A percentile compares a stretch with the other conserved stretches of the same genome.
phyloP scores from a whole-genome alignment of 202 grass and related monocot genomes.

The Zoysia matrella region DNA sequence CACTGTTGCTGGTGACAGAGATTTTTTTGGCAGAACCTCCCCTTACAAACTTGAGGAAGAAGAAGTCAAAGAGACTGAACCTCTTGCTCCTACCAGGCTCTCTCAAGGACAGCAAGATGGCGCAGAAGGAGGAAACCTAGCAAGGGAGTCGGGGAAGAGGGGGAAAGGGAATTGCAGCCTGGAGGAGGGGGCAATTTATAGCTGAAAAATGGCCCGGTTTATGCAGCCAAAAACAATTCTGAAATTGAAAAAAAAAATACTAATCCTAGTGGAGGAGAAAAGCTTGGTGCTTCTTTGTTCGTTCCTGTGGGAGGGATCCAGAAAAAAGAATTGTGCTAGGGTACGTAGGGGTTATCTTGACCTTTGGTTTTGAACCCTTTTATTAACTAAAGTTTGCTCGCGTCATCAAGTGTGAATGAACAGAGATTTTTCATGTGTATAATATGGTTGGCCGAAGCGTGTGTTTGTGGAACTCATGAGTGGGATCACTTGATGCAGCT shows the following conservation, averaged over 20 bases:
- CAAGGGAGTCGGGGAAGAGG: constrained; percentile 55
- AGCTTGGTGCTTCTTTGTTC: neutral
- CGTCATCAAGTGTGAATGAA: neutral
- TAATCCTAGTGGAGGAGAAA: no score
- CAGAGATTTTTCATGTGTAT: neutral
- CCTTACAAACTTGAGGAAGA: neutral
- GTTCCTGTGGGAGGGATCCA: no score
- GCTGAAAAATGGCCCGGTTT: neutral
- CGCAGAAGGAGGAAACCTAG: constrained; percentile 41
- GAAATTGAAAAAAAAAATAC: no score
- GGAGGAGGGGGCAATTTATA: constrained; percentile 76
- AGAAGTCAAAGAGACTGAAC: constrained; percentile 16
- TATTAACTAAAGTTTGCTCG: no score
- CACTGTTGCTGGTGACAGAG: constrained; percentile 23
- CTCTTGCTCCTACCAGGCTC: neutral
- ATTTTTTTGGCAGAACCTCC: constrained; percentile 63
- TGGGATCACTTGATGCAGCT: neutral
- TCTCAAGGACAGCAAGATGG: constrained; percentile 1
- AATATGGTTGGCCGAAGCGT: no score
- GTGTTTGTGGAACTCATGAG: no score
- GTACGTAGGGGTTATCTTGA: no score
- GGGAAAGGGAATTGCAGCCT: constrained; percentile 89
- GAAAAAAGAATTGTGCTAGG: no score
- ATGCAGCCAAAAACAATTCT: no score
- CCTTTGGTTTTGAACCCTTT: no score